These are phyloP conservation scores for Angomonas ambiguus DNA, from an alignment of 208 protist genomes.

Conservation along the genomic window DNA sequence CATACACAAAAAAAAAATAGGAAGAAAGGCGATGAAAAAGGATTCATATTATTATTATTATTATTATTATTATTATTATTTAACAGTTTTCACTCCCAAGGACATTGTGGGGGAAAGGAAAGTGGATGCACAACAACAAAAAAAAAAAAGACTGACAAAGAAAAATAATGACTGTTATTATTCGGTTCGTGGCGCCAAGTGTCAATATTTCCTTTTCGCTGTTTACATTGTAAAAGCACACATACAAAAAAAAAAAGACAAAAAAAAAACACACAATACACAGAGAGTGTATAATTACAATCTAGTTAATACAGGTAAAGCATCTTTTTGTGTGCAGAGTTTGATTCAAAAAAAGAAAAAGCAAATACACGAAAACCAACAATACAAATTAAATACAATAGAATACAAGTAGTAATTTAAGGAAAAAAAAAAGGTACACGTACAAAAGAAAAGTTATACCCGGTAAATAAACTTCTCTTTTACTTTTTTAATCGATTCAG, in stretches of 20 bases:
- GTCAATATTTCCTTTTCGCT: no score
- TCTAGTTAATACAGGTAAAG: no score
- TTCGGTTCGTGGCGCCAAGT: no score
- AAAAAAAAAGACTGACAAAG: not conserved
- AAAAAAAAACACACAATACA: not conserved
- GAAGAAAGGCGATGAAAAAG: not conserved
- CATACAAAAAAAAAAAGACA: not conserved
- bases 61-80: not conserved
- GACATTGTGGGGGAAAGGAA: not conserved
- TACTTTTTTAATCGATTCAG: constrained; percentile 20
- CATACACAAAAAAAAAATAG: not conserved
- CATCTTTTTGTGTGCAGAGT: no score
- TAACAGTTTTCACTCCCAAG: no score
- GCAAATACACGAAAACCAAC: not conserved
- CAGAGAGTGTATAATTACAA: not conserved
- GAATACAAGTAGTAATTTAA: not conserved
- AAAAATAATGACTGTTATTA: not conserved
- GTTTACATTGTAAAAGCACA: constrained; percentile 1
- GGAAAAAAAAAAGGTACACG: constrained; percentile 11
- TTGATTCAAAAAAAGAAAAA: constrained; percentile 12
- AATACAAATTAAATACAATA: constrained; percentile 8
- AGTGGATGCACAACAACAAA: not conserved
- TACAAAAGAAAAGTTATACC: not conserved
- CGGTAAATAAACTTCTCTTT: constrained; percentile 46
- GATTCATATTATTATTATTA: not conserved